Base-by-base conservation (phyloP, 139 green algal genomes). In the Asterochloris sp. region DNA sequence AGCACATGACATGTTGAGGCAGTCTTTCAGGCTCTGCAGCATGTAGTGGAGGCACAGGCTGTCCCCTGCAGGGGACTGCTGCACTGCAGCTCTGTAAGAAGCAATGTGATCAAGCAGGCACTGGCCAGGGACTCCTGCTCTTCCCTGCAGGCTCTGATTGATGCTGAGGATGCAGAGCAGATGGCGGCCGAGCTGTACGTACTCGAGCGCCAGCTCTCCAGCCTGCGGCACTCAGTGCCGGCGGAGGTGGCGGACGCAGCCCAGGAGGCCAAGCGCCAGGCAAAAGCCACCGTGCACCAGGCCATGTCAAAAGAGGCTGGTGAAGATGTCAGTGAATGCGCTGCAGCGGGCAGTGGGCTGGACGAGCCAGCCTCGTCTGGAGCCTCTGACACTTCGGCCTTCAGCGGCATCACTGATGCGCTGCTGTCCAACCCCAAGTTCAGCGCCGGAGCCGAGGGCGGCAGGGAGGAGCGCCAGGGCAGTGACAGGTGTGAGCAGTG, bases 131-230 rank as follows among this genome's bases (percentile, higher is more conserved):
- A 54, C 6, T 29, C 28, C n/a, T 11, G 13, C 69, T 75, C 23
- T 28, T 21, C 21, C 29, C 8, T 80, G 24, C 60, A 80, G 76
- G 76, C 76, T 14, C 60, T 80, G 60, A 80, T 69, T 1, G 76
- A 80, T 80, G 76, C 76, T 69, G 76, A 80, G 47, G 76, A 61
- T 62, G 76, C 67, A 69, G 76, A 80, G 60, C 60, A 27, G 17
- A 47, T 80, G 15, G 76, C 76, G 0, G 76, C 67, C 24, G 60
- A 80, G 60, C 76, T 80, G 11, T 61, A 61, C n/a, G 76, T 62
- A 11, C 60, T 80, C 21, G 60, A 80, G 24, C 21, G 67, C 24
- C 67, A 61, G 6, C 76, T 80, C 11, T 80, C 76, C 23, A 21
- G 23, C 21, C 73, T 77, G 73, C 47, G 73, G 73, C 19, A 62